These are phyloP conservation scores for Butyriboletus appendiculatus DNA, from an alignment of 1,284 basidiomycete species.

Conservation along the genomic window DNA sequence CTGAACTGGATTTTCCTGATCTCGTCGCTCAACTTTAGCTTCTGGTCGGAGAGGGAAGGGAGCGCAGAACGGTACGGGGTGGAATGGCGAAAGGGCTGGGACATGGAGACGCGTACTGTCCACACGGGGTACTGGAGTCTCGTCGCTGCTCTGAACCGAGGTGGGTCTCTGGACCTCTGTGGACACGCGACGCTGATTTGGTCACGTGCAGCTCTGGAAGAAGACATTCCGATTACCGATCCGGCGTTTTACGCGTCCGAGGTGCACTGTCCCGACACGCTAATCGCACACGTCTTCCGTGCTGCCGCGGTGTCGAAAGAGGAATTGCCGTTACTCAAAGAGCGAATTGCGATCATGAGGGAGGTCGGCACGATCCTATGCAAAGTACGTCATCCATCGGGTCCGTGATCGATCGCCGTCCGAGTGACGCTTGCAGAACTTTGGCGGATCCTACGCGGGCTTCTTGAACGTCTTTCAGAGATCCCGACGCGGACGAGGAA, in stretches of 20 bases:
- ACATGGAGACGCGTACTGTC: slow-evolving; percentile 43
- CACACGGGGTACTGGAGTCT: slow-evolving; percentile 84
- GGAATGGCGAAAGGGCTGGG: slow-evolving; percentile 73
- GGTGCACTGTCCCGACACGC: slow-evolving; percentile 59
- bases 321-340: slow-evolving; percentile 60
- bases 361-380: slow-evolving; percentile 70
- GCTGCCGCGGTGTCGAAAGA: slow-evolving; percentile 58
- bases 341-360: slow-evolving; percentile 72
- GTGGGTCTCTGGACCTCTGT: slow-evolving; percentile 38
- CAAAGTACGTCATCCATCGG: slow-evolving; percentile 44
- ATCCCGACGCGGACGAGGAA: slow-evolving; percentile 51
- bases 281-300: slow-evolving; percentile 68
- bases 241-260: slow-evolving; percentile 74
- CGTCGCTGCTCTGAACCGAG: slow-evolving; percentile 74
- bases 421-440: slow-evolving; percentile 47
- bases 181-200: background rate
- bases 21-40: slow-evolving; percentile 82
- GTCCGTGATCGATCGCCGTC: slow-evolving; percentile 5
- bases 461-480: slow-evolving; percentile 64
- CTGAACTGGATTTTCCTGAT: slow-evolving; percentile 86
- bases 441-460: slow-evolving; percentile 67
- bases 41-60: slow-evolving; percentile 76
- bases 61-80: slow-evolving; percentile 64
- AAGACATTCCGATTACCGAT: slow-evolving; percentile 71
- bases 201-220: slow-evolving; percentile 49